Base-by-base conservation (phyloP, 768 basidiomycete species). In the Xerocomus brunneocitrinus region DNA sequence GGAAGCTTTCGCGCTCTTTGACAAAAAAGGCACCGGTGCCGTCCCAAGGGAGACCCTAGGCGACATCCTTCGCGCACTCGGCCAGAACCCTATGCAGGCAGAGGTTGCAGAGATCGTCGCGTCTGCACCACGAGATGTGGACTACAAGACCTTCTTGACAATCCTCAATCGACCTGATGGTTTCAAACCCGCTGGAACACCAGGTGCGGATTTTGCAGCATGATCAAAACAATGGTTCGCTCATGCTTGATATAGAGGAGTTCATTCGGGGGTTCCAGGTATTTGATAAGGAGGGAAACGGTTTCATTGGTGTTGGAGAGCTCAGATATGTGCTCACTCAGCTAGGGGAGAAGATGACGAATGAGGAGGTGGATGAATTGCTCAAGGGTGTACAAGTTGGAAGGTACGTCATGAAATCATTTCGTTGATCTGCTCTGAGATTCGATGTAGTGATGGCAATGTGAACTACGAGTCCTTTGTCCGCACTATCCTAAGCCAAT, bases 201-300 rank as follows among this genome's bases (percentile, higher is more conserved):
- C 91, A 54, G 93, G 94, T 92, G 52, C 62, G 82, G n/a, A 5
- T 3, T 19, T 14, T 36, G 22, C 27, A 1, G 4, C 28, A 28
- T 16, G 7, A 31, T 30, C n/a, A 4, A 4, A 2, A 1, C 39
- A 9, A 40, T 19, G 19, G 19, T 19, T 40, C 5, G 39, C 39
- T 40, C 39, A 40, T 22, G 12, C 4, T 40, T 22, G 5, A 9
- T 24, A 63, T 67, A 95, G 95, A 98, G 79, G 97, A 99, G 67
- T 99, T 99, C 75, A 92, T 98, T 65, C 92, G 97, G 46, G 97
- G 95, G 8, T 99, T 99, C 81, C 95, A 98, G n/a, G 95, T 98
- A 10, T 98, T 99, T 61, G 95, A 98, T 73, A 88, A 70, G 78
- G 84, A 85, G 44, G 85, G 84, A 38, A 85, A 86, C 25, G 41